phyloP scores from a whole-genome alignment of 2,329 filamentous ascomycete species.

The Alternaria sp. region DNA sequence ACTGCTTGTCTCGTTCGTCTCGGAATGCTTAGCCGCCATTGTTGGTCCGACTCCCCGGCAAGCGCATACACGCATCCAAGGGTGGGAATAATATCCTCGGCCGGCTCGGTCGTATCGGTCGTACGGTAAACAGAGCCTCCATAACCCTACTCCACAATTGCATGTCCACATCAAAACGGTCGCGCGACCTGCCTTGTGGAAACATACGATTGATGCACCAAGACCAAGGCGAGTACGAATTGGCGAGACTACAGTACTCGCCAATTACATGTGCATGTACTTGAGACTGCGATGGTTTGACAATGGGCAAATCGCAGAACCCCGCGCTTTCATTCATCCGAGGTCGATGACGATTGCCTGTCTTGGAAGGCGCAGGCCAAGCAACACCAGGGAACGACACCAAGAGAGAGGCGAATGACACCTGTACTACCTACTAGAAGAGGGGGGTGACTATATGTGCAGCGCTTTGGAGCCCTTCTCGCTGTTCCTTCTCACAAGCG shows the following conservation, averaged over 20 bases:
- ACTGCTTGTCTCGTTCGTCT: neutral
- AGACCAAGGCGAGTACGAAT: neutral
- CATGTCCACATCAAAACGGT: neutral
- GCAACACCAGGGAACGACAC: slow-evolving; percentile 23
- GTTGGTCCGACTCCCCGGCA: neutral
- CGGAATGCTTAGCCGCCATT: neutral
- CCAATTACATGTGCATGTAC: slow-evolving; percentile 8
- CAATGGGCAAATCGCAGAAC: slow-evolving; percentile 6
- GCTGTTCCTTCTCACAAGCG: neutral
- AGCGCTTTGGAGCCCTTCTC: neutral
- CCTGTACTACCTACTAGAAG: slow-evolving; percentile 2
- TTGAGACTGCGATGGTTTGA: slow-evolving; percentile 20
- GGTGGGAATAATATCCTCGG: neutral
- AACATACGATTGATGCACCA: neutral
- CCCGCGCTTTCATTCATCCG: slow-evolving; percentile 7
- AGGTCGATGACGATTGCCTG: slow-evolving; percentile 26
- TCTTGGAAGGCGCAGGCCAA: slow-evolving; percentile 28
- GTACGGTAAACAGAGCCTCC: slow-evolving; percentile 1
- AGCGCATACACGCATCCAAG: neutral
- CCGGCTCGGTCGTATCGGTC: neutral
- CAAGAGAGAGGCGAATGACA: slow-evolving; percentile 18
- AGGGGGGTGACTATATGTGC: slow-evolving; percentile 15
- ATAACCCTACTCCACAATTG: neutral
- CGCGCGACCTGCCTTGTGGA: slow-evolving; percentile 6
- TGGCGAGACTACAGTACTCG: neutral